Base-by-base conservation (phyloP, 169 alveolate genomes). In the Eimeria mitis region DNA sequence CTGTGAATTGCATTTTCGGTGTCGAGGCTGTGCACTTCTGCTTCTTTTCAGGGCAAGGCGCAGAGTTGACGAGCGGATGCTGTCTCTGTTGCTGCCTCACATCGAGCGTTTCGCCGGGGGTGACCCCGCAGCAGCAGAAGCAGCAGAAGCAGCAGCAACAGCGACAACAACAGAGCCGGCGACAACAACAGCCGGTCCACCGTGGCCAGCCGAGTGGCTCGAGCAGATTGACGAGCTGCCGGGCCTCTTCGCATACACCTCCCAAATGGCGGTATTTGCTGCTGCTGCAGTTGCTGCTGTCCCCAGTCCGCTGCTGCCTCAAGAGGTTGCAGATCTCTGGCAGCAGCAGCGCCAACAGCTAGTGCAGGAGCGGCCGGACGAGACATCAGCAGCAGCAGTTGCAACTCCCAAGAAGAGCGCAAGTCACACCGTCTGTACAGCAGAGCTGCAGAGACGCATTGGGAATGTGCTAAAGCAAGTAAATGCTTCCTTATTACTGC, bases 221-320 rank as follows among this genome's bases (percentile, higher is more conserved):
- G 28, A 19, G 44, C 92, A 87, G n/a, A 31, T 78, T 56, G 92
- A 87, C 19, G 65, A 65, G 42, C 65, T 87, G 42, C 63, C 81
- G 37, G 63, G 83, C 81, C 83, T 87, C 31, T 34, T 61, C 44
- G 92, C 92, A 2, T 87, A 87, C 63, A n/a, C 92, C 2, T 25
- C 92, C 25, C 81, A 87, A 87, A 68, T 65, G 68, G 92, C 92
- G 83, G 92, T 87, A 68, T 59, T 87, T 61, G 92, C 92, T 65
- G 92, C 92, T 56, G 92, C 92, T 40, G 78, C 81, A 40, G 92
- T 87, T 65, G 92, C 92, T 34, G 92, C 92, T 8, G 92, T 87
- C 65, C 92, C 92, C 92, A 87, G 92, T 23, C 92, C 92, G 83
- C 81, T 87, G 92, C 68, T 87, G 83, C 92, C 92, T 59, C 92